Evolutionary conservation across 768 basidiomycete species (phyloP).

Genomic region (Leccinum fibrillosum): DNA sequence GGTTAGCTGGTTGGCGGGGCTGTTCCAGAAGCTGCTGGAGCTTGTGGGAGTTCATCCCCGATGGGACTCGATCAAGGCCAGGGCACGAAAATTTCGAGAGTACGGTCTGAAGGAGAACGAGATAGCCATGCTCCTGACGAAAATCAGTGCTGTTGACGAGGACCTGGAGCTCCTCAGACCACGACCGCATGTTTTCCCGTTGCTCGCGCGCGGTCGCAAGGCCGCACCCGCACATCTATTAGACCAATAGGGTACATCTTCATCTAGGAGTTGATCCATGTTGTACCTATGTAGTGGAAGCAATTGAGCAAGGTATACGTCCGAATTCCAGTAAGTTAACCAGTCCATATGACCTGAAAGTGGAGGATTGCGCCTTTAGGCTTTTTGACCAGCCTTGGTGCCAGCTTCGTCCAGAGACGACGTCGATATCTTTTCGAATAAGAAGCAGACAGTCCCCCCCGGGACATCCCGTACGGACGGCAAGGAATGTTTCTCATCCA

Average conservation of each 20-base stretch:
- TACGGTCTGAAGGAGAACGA: conserved; percentile 26
- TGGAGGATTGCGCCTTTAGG: neutral
- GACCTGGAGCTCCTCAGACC: conserved; percentile 13
- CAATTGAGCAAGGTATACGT: neutral
- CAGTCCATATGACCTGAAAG: neutral
- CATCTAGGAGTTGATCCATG: conserved; percentile 2
- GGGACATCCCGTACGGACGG: conserved; percentile 46
- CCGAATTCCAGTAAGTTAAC: neutral
- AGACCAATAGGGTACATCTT: conserved; percentile 4
- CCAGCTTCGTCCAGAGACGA: conserved; percentile 7
- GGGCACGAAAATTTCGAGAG: conserved; percentile 24
- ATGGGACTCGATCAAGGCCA: conserved; percentile 19
- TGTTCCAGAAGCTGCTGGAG: conserved; percentile 24
- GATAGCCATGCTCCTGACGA: conserved; percentile 15
- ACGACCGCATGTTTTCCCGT: conserved; percentile 4
- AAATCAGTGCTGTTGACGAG: conserved; percentile 21
- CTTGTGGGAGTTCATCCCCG: conserved; percentile 21
- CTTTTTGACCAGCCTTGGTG: neutral
- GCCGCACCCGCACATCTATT: conserved; percentile 4
- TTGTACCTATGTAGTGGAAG: conserved; percentile 2
- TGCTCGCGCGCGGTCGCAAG: conserved; percentile 10
- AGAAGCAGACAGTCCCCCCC: conserved; percentile 70
- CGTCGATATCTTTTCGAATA: conserved; percentile 62
- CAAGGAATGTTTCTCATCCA: conserved; percentile 32
- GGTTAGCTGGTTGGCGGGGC: conserved; percentile 22